These are phyloP conservation scores for Ogataea methanolica DNA, from an alignment of 805 yeast genomes.

Conservation along the genomic window DNA sequence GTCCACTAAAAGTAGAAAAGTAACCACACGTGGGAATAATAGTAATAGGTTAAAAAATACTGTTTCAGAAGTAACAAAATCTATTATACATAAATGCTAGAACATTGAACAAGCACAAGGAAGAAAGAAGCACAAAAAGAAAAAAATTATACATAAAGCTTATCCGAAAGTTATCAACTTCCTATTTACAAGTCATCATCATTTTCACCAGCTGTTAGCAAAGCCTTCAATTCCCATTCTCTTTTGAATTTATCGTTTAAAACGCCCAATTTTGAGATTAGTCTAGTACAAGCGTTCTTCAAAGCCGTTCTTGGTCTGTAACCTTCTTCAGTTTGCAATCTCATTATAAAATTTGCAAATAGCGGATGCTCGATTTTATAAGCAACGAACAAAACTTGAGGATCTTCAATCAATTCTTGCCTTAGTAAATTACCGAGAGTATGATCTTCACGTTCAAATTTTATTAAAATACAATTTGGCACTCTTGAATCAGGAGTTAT, in stretches of 20 bases:
- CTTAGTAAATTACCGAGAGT: conserved; percentile 89
- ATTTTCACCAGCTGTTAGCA: conserved; percentile 50
- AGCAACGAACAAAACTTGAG: conserved; percentile 91
- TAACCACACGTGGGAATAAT: too few species aligned
- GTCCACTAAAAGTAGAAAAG: too few species aligned
- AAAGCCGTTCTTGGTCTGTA: conserved; percentile 88
- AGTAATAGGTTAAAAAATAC: too few species aligned
- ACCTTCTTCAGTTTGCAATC: conserved; percentile 95
- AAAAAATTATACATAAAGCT: background rate
- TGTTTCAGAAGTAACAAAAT: too few species aligned
- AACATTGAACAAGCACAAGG: too few species aligned
- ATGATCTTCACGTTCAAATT: conserved; percentile 96
- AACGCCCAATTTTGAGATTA: conserved; percentile 73
- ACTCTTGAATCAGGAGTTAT: conserved; percentile 86
- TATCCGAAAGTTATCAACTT: background rate
- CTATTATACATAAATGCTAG: background rate
- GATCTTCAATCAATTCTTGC: conserved; percentile 80
- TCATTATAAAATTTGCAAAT: conserved; percentile 89
- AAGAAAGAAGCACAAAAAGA: background rate
- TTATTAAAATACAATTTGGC: conserved; percentile 89
- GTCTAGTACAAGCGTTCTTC: conserved; percentile 79
- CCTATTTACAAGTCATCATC: conserved; percentile 27
- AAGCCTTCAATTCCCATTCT: conserved; percentile 89
- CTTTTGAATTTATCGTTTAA: conserved; percentile 75
- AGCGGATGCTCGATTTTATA: conserved; percentile 97